phyloP scores from a whole-genome alignment of 2,329 filamentous ascomycete genomes.

The Myriosclerotinia curreyana region DNA sequence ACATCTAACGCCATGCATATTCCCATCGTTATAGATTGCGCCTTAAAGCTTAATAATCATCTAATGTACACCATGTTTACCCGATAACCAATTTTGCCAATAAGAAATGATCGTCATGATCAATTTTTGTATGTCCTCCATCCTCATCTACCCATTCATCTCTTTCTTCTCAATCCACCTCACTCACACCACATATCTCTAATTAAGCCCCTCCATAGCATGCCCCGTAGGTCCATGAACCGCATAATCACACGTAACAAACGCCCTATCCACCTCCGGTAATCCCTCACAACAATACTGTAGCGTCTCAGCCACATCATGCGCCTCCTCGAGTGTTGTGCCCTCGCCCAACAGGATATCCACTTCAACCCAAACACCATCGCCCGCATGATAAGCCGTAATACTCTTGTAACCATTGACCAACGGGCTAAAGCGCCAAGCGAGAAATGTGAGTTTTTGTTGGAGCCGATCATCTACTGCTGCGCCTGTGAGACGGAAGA shows the following conservation, averaged over 20 bases:
- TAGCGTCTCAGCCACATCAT: slow-evolving; percentile 58
- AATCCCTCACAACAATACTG: slow-evolving; percentile 57
- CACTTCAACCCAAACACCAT: slow-evolving; percentile 59
- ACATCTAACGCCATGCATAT: too few species aligned
- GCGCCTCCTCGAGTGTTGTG: slow-evolving; percentile 47
- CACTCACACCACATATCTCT: too few species aligned
- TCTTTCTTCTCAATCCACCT: not conserved
- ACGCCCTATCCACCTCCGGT: slow-evolving; percentile 40
- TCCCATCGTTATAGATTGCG: too few species aligned
- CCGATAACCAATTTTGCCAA: too few species aligned
- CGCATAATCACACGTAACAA: slow-evolving; percentile 41
- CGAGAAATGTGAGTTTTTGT: slow-evolving; percentile 56
- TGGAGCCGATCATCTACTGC: slow-evolving; percentile 48
- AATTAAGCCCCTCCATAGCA: slow-evolving; percentile 25
- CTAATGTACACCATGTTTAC: too few species aligned
- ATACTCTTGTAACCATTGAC: slow-evolving; percentile 51
- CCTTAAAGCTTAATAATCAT: too few species aligned
- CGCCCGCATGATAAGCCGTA: slow-evolving; percentile 56
- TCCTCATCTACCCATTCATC: too few species aligned
- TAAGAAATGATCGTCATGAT: too few species aligned
- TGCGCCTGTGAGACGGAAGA: slow-evolving; percentile 54
- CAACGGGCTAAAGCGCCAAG: slow-evolving; percentile 51
- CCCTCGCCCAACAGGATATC: slow-evolving; percentile 54
- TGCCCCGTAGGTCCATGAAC: slow-evolving; percentile 32
- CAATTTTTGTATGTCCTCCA: too few species aligned